Percentiles rank a stretch among this genome's conserved stretches.
Conservation (phyloP, 495 filamentous ascomycete genomes). For the Penicillium salamii region DNA sequence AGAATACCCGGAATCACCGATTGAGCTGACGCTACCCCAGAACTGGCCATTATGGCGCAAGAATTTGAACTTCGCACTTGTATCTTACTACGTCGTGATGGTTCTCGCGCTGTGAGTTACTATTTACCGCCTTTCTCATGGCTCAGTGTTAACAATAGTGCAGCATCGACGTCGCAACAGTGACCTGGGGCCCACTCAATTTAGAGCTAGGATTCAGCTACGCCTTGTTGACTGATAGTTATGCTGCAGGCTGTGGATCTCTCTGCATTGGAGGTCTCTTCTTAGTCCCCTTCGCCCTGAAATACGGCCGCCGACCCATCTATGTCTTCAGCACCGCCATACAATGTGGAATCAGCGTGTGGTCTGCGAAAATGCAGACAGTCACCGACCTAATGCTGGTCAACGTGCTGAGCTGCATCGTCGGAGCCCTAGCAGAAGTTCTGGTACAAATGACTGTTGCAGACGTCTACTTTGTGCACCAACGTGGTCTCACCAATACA, state of each 20-base stretch:
- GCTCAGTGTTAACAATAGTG: background rate
- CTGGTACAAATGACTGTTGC: slow-evolving; percentile 29
- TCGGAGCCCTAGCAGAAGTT: slow-evolving; percentile 29
- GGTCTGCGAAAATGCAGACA: slow-evolving; percentile 37
- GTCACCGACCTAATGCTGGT: slow-evolving; percentile 34
- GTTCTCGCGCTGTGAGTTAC: slow-evolving; percentile 17
- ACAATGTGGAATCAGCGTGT: slow-evolving; percentile 36
- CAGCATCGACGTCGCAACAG: slow-evolving; percentile 34
- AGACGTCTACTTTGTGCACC: slow-evolving; percentile 49
- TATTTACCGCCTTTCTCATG: background rate
- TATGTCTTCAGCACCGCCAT: slow-evolving; percentile 38
- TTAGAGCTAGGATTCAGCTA: slow-evolving; percentile 35
- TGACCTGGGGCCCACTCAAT: slow-evolving; percentile 40
- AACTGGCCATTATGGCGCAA: slow-evolving; percentile 24
- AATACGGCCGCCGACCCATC: slow-evolving; percentile 28
- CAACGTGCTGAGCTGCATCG: slow-evolving; percentile 34
- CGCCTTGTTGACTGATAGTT: slow-evolving; percentile 37
- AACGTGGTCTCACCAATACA: slow-evolving; percentile 40
- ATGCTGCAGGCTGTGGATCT: slow-evolving; percentile 35
- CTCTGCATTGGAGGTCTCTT: slow-evolving; percentile 39
- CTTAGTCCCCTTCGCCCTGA: slow-evolving; percentile 36
- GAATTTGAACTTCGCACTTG: slow-evolving; percentile 19
- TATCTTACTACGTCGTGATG: slow-evolving; percentile 23
- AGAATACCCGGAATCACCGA: background rate
- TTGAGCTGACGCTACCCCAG: background rate